Base-by-base conservation (phyloP, 352 stramenopile species). In the Plasmopara muralis region DNA sequence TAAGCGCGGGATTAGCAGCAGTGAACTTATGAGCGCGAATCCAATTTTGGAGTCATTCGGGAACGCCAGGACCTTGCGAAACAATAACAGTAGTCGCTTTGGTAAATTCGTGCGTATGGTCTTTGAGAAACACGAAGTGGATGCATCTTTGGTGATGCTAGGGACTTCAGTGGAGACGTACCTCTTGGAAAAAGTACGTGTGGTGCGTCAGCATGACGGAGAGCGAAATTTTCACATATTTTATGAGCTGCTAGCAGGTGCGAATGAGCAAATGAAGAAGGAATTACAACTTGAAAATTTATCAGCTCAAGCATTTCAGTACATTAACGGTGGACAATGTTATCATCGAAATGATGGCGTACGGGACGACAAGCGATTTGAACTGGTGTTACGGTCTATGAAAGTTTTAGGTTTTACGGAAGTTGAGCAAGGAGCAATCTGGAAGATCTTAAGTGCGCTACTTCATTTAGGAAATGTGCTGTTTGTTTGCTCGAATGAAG, bases 131-230 rank as follows among this genome's bases (percentile, higher is more conserved):
- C 64, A 64, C 25, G 61, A 57, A 15, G 39, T 58, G 52, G 55
- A 55, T 25, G 43, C 66, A 35, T 73, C 49, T 46, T 57, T 68
- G 64, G 69, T 29, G 37, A 93, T 96, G 59, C 67, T 80, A n/a
- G 69, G 68, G 2, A 89, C 73, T 38, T 85, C 71, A 0, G 72
- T 80, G 44, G 75, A 93, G 49, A 96, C 84, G 12, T 98, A 98
- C 51, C 61, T 98, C 5, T 71, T 98, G 45, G 93, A 98, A 67
- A 97, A 97, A 57, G 86, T 95, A 41, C 80, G 87, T 33, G 68
- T 95, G 30, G 67, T 93, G n/a, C 80, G 80, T 35, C 83, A 92
- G 59, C 74, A 71, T 7, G 51, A 66, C 5, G 76, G 74, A 13
- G 83, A 93, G 50, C 77, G 83, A 18, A 90, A 89, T 55, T 93